Evolutionary conservation across 768 basidiomycete species (phyloP).

Genomic region (Lactarius hengduanensis): DNA sequence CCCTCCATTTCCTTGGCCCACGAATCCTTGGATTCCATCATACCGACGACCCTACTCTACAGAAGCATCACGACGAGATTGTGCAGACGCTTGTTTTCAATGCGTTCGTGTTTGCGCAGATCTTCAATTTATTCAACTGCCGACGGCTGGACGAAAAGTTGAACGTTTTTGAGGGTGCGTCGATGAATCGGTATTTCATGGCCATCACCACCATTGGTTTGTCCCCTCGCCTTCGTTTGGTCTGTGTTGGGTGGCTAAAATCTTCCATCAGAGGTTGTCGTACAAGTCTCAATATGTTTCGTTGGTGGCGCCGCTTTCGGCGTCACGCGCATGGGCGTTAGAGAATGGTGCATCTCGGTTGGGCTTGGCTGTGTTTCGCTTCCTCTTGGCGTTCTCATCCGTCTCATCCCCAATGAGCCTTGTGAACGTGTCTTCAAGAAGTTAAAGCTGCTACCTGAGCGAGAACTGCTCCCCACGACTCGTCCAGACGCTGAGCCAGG

Average conservation of each 20-base stretch:
- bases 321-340: constrained; percentile 71
- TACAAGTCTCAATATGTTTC: constrained; percentile 87
- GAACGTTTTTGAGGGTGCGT: constrained; percentile 86
- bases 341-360: constrained; percentile 92
- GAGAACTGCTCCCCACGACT: constrained; percentile 62
- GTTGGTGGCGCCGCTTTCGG: constrained; percentile 91
- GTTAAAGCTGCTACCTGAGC: constrained; percentile 59
- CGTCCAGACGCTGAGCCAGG: constrained; percentile 56
- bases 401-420: constrained; percentile 75
- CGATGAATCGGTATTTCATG: constrained; percentile 81
- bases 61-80: constrained; percentile 43
- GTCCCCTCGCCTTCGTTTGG: constrained; percentile 29
- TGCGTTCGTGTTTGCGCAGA: constrained; percentile 96
- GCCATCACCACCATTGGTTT: constrained; percentile 80
- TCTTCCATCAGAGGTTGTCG: constrained; percentile 64
- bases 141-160: constrained; percentile 80
- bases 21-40: constrained; percentile 62
- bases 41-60: constrained; percentile 32
- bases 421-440: constrained; percentile 62
- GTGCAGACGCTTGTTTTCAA: constrained; percentile 94
- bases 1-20: constrained; percentile 88
- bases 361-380: constrained; percentile 85
- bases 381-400: constrained; percentile 81
- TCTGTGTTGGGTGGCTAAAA: constrained; percentile 12
- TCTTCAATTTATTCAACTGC: constrained; percentile 94